Conservation (phyloP, 352 stramenopile species). For the Pythium chondricola region DNA sequence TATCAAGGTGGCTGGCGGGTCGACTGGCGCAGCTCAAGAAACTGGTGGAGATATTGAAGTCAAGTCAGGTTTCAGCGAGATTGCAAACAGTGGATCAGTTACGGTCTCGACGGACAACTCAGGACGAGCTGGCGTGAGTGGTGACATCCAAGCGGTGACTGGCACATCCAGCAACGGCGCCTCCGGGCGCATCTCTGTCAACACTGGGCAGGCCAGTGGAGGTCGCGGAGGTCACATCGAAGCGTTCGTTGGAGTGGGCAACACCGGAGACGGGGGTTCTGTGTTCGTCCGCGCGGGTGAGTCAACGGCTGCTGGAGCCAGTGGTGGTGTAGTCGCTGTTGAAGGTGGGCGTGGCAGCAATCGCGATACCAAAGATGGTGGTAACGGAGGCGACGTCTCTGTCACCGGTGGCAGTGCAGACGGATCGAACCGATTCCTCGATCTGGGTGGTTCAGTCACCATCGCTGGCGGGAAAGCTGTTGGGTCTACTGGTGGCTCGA, state of each 20-base stretch:
- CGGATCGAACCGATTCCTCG: constrained; percentile 31
- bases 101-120: constrained; percentile 67
- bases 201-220: constrained; percentile 53
- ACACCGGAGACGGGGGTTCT: constrained; percentile 49
- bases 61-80: constrained; percentile 58
- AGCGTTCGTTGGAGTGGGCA: constrained; percentile 50
- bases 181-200: constrained; percentile 61
- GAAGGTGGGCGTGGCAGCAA: constrained; percentile 34
- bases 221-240: constrained; percentile 63
- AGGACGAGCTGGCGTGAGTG: constrained; percentile 68
- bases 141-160: constrained; percentile 56
- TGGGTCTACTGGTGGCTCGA: constrained; percentile 44
- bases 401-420: constrained; percentile 54
- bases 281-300: constrained; percentile 67
- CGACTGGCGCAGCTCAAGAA: constrained; percentile 24
- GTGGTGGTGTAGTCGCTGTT: constrained; percentile 45
- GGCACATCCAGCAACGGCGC: constrained; percentile 46
- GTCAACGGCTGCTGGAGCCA: constrained; percentile 26
- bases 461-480: constrained; percentile 40
- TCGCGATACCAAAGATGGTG: constrained; percentile 47
- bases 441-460: constrained; percentile 45
- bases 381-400: constrained; percentile 59
- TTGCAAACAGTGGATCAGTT: constrained; percentile 73
- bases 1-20: constrained; percentile 66
- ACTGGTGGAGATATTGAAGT: constrained; percentile 78